These are phyloP conservation scores for Citrus reticulata DNA, from an alignment of 345 rosid species.

Conservation along the genomic window DNA sequence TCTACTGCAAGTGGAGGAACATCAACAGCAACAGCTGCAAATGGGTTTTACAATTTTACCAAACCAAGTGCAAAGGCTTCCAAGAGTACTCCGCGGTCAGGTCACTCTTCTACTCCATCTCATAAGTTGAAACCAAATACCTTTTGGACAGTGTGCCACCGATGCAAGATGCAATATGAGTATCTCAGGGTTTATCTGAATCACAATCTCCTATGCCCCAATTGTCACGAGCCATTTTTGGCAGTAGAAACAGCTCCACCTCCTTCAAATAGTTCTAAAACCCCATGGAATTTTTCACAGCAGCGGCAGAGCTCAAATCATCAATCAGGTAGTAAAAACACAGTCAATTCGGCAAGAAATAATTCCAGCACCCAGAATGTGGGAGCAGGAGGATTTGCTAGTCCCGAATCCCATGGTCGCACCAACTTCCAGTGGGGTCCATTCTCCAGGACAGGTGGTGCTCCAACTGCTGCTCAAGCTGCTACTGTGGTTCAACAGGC, in stretches of 20 bases:
- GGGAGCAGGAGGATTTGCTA: conserved; percentile 20
- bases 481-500: conserved; percentile 56
- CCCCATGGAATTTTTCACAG: conserved; percentile 38
- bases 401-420: conserved; percentile 30
- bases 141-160: conserved; percentile 66
- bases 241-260: conserved; percentile 58
- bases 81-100: conserved; percentile 34
- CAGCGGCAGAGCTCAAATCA: conserved; percentile 37
- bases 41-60: conserved; percentile 38
- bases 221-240: conserved; percentile 54
- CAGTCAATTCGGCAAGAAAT: conserved; percentile 24
- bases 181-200: conserved; percentile 52
- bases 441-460: conserved; percentile 43
- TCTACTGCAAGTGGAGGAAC: conserved; percentile 35
- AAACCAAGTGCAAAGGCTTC: conserved; percentile 35
- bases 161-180: conserved; percentile 65
- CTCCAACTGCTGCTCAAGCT: conserved; percentile 50
- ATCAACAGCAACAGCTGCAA: conserved; percentile 27
- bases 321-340: conserved; percentile 32
- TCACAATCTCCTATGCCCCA: conserved; percentile 55
- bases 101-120: conserved; percentile 27
- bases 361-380: conserved; percentile 18
- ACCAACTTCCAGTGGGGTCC: conserved; percentile 46
- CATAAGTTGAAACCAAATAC: conserved; percentile 35
- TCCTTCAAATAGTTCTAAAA: conserved; percentile 23